Conservation (phyloP, 345 rosid species). For the Acer yangbiense region DNA sequence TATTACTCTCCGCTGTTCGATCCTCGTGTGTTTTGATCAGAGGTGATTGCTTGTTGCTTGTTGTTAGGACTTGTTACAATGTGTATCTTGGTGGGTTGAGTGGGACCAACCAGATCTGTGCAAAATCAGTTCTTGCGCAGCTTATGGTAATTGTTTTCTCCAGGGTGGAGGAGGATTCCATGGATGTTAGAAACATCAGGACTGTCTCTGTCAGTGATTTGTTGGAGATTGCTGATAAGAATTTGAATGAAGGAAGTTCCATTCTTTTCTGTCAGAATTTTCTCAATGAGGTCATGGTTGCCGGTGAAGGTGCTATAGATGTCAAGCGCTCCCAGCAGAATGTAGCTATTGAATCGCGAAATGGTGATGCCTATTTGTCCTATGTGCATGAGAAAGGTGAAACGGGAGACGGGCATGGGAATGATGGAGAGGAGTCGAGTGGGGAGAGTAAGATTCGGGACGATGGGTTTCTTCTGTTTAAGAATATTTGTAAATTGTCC, state of each 20-base stretch:
- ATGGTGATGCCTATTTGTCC: conserved; percentile 40
- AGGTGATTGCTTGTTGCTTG: conserved; percentile 72
- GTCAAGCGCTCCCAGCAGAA: conserved; percentile 37
- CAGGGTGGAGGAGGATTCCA: conserved; percentile 70
- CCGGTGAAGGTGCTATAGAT: conserved; percentile 63
- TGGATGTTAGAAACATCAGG: conserved; percentile 45
- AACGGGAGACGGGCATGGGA: conserved; percentile 29
- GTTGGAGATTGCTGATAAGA: conserved; percentile 82
- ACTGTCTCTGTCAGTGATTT: conserved; percentile 67
- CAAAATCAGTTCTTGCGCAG: conserved; percentile 90
- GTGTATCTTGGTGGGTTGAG: conserved; percentile 79
- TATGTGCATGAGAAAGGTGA: conserved; percentile 32
- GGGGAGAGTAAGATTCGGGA: conserved; percentile 73
- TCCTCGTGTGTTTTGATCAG: conserved; percentile 75
- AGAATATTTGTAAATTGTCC: conserved; percentile 85
- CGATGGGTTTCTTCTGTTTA: conserved; percentile 83
- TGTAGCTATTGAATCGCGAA: conserved; percentile 37
- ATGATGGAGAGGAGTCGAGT: conserved; percentile 34
- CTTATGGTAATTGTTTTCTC: conserved; percentile 73
- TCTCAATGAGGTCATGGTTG: conserved; percentile 63
- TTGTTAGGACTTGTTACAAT: conserved; percentile 89
- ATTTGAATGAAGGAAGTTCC: conserved; percentile 86
- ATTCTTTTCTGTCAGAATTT: conserved; percentile 76
- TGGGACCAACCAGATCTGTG: conserved; percentile 95
- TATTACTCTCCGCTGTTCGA: conserved; percentile 72